Evolutionary conservation across 2,329 filamentous ascomycete species (phyloP), one percentile per base, ranked within the genome.

Genomic region (Cladosporium sp.): DNA sequence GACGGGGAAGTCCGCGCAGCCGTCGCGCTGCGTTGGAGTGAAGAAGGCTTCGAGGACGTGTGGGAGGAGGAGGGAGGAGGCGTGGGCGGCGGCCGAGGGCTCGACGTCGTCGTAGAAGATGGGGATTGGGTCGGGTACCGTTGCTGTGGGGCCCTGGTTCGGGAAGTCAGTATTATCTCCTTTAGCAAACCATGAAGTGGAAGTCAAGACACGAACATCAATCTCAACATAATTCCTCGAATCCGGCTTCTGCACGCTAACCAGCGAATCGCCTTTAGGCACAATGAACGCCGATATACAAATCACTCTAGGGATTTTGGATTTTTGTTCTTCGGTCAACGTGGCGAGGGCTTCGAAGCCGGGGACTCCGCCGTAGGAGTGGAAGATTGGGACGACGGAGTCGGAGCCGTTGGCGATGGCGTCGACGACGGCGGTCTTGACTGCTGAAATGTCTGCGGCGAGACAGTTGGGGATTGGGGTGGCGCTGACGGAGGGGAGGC

Each of bases 41-140:
- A 41, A 38, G 26, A 71, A 67, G 1, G 67, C 57, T 28, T 68
- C 66, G 24, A 24, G 28, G 15, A 68, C 63, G 15, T 67, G 63
- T 4, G 54, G 47, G 4, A 69, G 59, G 7, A 69, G 44, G 1
- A 59, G 55, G 4, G 62, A 58, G 8, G 64, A 65, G 18, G 71
- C 71, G 41, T 69, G 66, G 10, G 62, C 26, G 11, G 69, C 71
- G 26, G 67, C 49, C 4, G 44, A 47, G 18, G 70, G 59, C 15
- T 67, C 65, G 44, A 68, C 52, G 58, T 71, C 68, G 55, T 69
- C 65, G 59, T 69, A 69, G 67, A 71, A 72, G 26, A 30, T n/a
- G 1, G 64, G 28, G 5, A 69, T 49, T 15, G 70, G 64, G 32
- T 67, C 59, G 10, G 66, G 67, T n/a, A 68, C 65, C 11, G 59